Evolutionary conservation across 306 rosid species (phyloP).

Genomic region (Gastrolobium bilobum): DNA sequence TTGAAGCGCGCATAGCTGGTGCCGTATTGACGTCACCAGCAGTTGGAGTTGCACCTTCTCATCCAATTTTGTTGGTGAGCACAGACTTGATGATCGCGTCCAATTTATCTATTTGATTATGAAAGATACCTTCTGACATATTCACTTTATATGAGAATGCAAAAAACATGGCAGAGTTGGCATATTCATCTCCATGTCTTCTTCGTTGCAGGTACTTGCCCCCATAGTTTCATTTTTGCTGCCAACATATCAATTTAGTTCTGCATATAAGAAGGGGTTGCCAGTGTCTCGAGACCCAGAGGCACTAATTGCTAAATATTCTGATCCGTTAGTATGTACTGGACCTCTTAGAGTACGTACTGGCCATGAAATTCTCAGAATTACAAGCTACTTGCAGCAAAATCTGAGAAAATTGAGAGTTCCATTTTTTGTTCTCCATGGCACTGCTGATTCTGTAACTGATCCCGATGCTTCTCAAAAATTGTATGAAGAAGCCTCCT

Average conservation of each 20-base stretch:
- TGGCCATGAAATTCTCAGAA: slow-evolving; percentile 78
- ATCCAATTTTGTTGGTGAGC: slow-evolving; percentile 73
- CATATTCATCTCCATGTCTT: slow-evolving; percentile 4
- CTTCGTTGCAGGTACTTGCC: slow-evolving; percentile 68
- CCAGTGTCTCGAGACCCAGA: slow-evolving; percentile 79
- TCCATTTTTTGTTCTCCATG: slow-evolving; percentile 87
- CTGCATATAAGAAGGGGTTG: slow-evolving; percentile 68
- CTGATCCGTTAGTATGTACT: slow-evolving; percentile 82
- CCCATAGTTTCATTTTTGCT: slow-evolving; percentile 69
- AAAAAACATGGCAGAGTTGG: not conserved
- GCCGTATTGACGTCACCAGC: slow-evolving; percentile 84
- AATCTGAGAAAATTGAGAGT: slow-evolving; percentile 64
- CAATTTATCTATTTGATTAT: not conserved
- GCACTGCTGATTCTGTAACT: slow-evolving; percentile 79
- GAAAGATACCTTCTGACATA: not conserved
- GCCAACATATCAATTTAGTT: slow-evolving; percentile 71
- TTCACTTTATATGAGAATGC: not conserved
- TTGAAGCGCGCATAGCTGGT: slow-evolving; percentile 71
- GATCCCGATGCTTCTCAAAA: slow-evolving; percentile 77
- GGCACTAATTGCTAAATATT: slow-evolving; percentile 79
- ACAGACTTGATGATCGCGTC: not conserved
- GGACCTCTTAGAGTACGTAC: slow-evolving; percentile 77
- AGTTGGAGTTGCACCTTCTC: slow-evolving; percentile 78
- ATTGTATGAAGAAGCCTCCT: slow-evolving; percentile 73
- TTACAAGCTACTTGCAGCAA: slow-evolving; percentile 72